Percentiles rank a stretch among this genome's conserved stretches.
Conservation (phyloP, 331 rosid genomes). For the Stylosanthes scabra region DNA sequence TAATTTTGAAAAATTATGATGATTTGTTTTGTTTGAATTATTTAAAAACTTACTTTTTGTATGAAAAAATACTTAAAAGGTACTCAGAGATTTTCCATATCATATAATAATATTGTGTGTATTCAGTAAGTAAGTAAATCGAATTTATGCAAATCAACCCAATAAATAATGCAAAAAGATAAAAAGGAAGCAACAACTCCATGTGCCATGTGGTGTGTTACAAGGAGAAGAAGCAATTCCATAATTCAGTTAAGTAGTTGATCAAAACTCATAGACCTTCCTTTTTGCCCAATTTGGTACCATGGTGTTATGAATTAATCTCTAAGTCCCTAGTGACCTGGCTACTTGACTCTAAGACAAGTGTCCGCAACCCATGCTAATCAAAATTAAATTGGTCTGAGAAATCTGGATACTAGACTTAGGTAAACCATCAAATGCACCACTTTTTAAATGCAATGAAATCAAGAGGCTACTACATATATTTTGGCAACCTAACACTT, state of each 20-base stretch:
- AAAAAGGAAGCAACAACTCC: too few relatives aligned
- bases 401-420: not conserved
- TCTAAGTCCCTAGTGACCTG: not conserved
- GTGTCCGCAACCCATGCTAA: conserved; percentile 1
- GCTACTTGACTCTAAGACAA: not conserved
- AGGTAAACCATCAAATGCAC: conserved; percentile 21
- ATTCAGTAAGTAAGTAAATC: too few relatives aligned
- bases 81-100: too few relatives aligned
- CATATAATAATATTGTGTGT: too few relatives aligned
- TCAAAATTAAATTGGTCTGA: conserved; percentile 9
- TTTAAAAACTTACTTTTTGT: too few relatives aligned
- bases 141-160: too few relatives aligned
- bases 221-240: not conserved
- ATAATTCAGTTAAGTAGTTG: conserved; percentile 9
- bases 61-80: too few relatives aligned
- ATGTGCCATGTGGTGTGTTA: not conserved
- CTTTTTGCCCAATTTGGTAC: not conserved
- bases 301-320: not conserved
- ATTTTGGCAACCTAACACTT: conserved; percentile 31
- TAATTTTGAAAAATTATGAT: too few relatives aligned
- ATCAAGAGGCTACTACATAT: not conserved
- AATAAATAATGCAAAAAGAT: too few relatives aligned
- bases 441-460: not conserved
- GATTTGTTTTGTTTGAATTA: too few relatives aligned
- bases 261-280: not conserved